Evolutionary conservation across 306 rosid genomes (phyloP), one percentile per base, ranked within the genome.

Genomic region (Aeschynomene evenia): DNA sequence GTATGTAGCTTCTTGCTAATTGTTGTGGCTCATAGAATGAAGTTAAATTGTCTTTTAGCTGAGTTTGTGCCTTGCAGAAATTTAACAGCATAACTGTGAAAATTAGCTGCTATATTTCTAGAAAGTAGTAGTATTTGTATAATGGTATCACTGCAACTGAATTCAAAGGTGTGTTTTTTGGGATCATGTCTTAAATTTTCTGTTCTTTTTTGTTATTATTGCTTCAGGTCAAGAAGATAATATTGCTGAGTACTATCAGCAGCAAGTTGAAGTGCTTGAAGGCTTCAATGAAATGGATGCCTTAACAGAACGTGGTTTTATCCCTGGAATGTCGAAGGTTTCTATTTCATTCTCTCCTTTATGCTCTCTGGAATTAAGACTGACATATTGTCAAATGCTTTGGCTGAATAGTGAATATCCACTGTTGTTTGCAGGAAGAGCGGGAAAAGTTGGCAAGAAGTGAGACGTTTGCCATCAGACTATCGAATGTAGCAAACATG

Each of bases 241-340:
- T 52, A 85, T 95, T 81, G 99, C 99, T 0, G 96, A 81, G 83
- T 95, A 95, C 81, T 95, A 95, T 73, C 97, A 95, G 80, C 97
- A 95, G 74, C 99, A 95, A 74, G 91, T 89, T 15, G 92, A 95
- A 82, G 86, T 89, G 86, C 97, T 95, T 0, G 95, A 95, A 85
- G 97, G 99, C 22, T 91, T 95, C 79, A 91, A 68, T n/a, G 95
- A 91, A 76, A 95, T 95, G 97, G 99, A 95, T 87, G 90, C 84
- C 42, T 85, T 95, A 45, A 86, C 96, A 0, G 87, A 91, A 62
- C 90, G 88, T 39, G 99, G 97, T 49, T 87, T 86, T 75, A 43
- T 95, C 78, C 96, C 95, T 45, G 95, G 89, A 72, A 85, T 91
- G 95, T 89, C 99, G n/a, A 89, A 85, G 96, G 99, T 91, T 66